These are phyloP conservation scores for Neophaeococcomyces mojaviensis DNA, from an alignment of 2,329 filamentous ascomycete species.

Conservation along the genomic window DNA sequence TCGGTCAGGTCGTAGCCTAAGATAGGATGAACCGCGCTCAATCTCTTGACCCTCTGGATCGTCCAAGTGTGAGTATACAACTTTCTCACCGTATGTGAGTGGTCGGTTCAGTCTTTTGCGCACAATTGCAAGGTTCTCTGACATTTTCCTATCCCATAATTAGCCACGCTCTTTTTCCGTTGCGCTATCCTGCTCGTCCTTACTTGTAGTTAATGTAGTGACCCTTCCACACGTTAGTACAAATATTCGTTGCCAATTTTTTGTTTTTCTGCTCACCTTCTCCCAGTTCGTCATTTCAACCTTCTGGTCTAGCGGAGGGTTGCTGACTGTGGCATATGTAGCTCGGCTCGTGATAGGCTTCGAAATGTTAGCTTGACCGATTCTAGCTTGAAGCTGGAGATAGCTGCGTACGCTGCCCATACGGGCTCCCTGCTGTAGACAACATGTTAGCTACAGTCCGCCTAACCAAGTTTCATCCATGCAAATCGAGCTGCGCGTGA, in stretches of 20 bases:
- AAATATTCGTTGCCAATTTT: slow-evolving; percentile 23
- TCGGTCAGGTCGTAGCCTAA: slow-evolving; percentile 93
- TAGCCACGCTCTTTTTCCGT: not conserved
- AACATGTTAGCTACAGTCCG: slow-evolving; percentile 8
- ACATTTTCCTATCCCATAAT: slow-evolving; percentile 66
- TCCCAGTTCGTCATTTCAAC: slow-evolving; percentile 98
- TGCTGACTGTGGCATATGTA: slow-evolving; percentile 39
- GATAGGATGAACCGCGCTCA: slow-evolving; percentile 88
- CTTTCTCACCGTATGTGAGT: slow-evolving; percentile 94
- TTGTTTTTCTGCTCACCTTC: slow-evolving; percentile 43
- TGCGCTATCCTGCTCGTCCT: slow-evolving; percentile 12
- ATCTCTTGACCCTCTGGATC: slow-evolving; percentile 95
- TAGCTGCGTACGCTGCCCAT: slow-evolving; percentile 9
- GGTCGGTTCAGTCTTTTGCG: slow-evolving; percentile 83
- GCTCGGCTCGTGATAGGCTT: slow-evolving; percentile 20
- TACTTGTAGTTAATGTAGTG: slow-evolving; percentile 96
- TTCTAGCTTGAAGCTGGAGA: not conserved
- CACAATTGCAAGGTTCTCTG: slow-evolving; percentile 89
- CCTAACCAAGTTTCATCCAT: not conserved
- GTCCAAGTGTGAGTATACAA: slow-evolving; percentile 97
- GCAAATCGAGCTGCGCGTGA: not conserved
- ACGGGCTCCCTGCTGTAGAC: slow-evolving; percentile 9
- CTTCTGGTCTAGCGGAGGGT: slow-evolving; percentile 79
- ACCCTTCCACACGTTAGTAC: slow-evolving; percentile 35
- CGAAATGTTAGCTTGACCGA: slow-evolving; percentile 12